phyloP scores from a whole-genome alignment of 2,329 filamentous ascomycete genomes.

The Colletotrichum liaoningense region DNA sequence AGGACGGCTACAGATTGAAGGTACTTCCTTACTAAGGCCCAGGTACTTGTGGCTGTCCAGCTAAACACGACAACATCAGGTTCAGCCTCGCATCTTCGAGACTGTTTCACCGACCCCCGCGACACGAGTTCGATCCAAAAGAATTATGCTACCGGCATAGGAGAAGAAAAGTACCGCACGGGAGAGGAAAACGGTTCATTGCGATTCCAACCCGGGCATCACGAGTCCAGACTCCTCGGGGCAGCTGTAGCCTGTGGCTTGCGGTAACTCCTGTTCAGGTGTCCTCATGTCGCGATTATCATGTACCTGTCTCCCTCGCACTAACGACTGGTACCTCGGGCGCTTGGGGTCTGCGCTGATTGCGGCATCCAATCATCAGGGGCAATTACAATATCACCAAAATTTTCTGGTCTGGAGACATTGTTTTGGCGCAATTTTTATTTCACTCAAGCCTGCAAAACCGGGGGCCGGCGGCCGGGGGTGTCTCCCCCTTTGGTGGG shows the following conservation, averaged over 20 bases:
- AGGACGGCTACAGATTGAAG: not conserved
- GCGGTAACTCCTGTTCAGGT: not conserved
- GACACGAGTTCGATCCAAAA: not conserved
- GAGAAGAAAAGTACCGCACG: conserved; percentile 5
- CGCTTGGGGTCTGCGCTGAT: not conserved
- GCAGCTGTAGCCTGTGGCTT: not conserved
- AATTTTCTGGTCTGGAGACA: conserved; percentile 25
- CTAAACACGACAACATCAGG: not conserved
- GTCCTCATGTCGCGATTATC: not conserved
- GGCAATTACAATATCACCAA: conserved; percentile 28
- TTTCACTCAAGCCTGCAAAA: not conserved
- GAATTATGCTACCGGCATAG: not conserved
- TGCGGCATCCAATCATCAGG: conserved; percentile 22
- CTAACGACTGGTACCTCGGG: conserved; percentile 1
- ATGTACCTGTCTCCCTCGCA: not conserved
- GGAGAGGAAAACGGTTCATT: not conserved
- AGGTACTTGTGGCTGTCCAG: not conserved
- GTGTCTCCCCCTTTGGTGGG: not conserved
- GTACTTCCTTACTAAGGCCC: not conserved
- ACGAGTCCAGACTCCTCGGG: not conserved
- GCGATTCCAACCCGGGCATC: not conserved
- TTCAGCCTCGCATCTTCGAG: not conserved
- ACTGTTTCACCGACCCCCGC: conserved; percentile 3
- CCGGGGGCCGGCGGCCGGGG: conserved; percentile 4
- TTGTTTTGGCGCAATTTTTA: conserved; percentile 1